Conservation (phyloP, 2,329 filamentous ascomycete species). For the Fusarium poae region DNA sequence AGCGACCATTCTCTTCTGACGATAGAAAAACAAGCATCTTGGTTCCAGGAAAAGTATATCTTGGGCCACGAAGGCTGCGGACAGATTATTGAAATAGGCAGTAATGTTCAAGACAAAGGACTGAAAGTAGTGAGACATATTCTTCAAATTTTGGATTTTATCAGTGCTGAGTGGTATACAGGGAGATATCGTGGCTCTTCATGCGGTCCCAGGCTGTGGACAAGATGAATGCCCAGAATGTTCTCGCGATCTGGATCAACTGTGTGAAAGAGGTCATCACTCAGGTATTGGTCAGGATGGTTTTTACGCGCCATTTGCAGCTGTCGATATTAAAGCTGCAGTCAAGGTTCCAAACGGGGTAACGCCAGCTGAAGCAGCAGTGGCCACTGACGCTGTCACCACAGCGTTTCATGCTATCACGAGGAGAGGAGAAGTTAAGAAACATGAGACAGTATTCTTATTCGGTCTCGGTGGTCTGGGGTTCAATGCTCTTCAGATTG, state of each 20-base stretch:
- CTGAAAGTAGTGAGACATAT: slow-evolving; percentile 25
- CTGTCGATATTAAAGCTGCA: slow-evolving; percentile 42
- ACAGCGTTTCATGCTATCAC: slow-evolving; percentile 42
- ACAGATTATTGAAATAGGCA: slow-evolving; percentile 27
- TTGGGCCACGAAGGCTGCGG: slow-evolving; percentile 44
- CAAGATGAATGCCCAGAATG: slow-evolving; percentile 52
- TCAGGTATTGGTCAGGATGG: slow-evolving; percentile 61
- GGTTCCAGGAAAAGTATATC: slow-evolving; percentile 41
- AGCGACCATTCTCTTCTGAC: slow-evolving; percentile 33
- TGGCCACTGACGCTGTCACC: slow-evolving; percentile 41
- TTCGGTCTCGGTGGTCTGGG: slow-evolving; percentile 39
- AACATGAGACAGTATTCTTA: slow-evolving; percentile 26
- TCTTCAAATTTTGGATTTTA: rapidly evolving
- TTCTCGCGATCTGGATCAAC: slow-evolving; percentile 54
- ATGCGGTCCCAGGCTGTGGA: slow-evolving; percentile 38
- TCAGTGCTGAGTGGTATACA: not conserved
- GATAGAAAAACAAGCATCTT: slow-evolving; percentile 40
- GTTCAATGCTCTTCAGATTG: slow-evolving; percentile 39
- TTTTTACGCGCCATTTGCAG: slow-evolving; percentile 58
- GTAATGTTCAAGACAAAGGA: not conserved
- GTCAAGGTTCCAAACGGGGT: slow-evolving; percentile 38
- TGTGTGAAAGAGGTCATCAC: slow-evolving; percentile 55
- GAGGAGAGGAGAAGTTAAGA: slow-evolving; percentile 32
- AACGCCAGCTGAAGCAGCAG: slow-evolving; percentile 35
- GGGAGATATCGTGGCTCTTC: slow-evolving; percentile 43